A percentile compares a stretch with the other conserved stretches of the same genome.
Evolutionary conservation across 495 filamentous ascomycete species (phyloP).

Genomic region (Lindgomyces ingoldianus): DNA sequence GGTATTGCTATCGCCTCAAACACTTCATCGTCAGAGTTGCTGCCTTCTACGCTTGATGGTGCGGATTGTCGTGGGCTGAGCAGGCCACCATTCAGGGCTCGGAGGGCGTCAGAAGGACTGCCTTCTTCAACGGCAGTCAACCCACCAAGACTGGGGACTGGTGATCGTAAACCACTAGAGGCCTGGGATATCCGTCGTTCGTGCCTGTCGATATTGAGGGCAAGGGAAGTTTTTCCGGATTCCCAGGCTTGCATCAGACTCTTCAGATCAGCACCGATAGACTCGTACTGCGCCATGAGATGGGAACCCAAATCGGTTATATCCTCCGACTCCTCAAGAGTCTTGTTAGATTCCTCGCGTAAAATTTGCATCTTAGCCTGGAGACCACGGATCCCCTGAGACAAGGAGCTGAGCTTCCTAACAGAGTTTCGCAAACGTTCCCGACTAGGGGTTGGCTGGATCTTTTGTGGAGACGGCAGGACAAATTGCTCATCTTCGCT

Average conservation of each 20-base stretch:
- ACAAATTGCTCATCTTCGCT: constrained; percentile 69
- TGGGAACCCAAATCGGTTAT: constrained; percentile 69
- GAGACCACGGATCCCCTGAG: constrained; percentile 84
- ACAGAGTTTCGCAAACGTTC: constrained; percentile 83
- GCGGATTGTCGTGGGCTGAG: constrained; percentile 42
- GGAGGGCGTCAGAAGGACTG: constrained; percentile 72
- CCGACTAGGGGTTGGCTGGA: constrained; percentile 70
- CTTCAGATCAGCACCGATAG: constrained; percentile 83
- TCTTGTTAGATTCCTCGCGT: constrained; percentile 81
- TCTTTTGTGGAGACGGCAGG: constrained; percentile 64
- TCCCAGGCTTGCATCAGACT: constrained; percentile 90
- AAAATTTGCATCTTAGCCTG: constrained; percentile 94
- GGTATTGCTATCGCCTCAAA: constrained; percentile 88
- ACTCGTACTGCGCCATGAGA: constrained; percentile 88
- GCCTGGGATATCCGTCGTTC: constrained; percentile 64
- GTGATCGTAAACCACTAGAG: constrained; percentile 63
- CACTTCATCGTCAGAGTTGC: constrained; percentile 65
- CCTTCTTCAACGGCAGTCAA: constrained; percentile 83
- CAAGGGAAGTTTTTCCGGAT: constrained; percentile 72
- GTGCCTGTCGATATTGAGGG: constrained; percentile 70
- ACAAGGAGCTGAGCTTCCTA: constrained; percentile 80
- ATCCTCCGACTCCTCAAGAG: constrained; percentile 72
- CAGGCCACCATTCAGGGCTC: constrained; percentile 68
- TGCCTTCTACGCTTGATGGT: constrained; percentile 48
- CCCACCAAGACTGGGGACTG: constrained; percentile 77